Evolutionary conservation across 257 asterid genomes (phyloP), one percentile per base, ranked within the genome.

Genomic region (Fraxinus americana): DNA sequence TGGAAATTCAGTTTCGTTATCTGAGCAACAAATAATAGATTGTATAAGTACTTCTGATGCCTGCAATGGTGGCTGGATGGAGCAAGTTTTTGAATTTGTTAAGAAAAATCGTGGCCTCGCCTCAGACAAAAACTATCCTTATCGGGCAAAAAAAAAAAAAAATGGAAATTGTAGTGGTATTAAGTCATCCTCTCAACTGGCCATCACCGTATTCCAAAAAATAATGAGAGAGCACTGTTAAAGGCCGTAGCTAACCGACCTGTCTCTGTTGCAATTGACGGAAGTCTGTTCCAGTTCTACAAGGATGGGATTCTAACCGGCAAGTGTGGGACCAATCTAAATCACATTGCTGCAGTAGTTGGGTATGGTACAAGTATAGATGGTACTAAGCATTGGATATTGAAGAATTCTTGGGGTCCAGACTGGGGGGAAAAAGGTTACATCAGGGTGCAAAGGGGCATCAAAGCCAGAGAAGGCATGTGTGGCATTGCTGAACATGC

Each of bases 361-460:
- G 84, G 84, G n/a, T 81, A 85, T 11, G 86, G 91, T 3, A 45
- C 10, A 36, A 50, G 36, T 74, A 54, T 30, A 73, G 43, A 59
- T 7, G 86, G 86, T 16, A 79, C 67, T 5, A 85, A 85, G 48
- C 83, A 71, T 77, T 85, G 86, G 91, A 9, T 81, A 11, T 41
- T 87, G 6, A 87, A 85, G 82, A 87, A 87, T 19, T 86, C 86
- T 1, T 86, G 89, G 87, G 87, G 85, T 6, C 11, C 52, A 5
- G 13, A 8, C 10, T 78, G 85, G 87, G 87, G 86, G 10, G 84
- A 86, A 73, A 6, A 67, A 0, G 87, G 84, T 11, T 81, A 79
- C 25, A 12, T 76, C 1, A 81, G 80, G 77, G 2, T 87, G 83
- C 57, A 81, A 75, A 85, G 88, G 75, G 78, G 43, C 23, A 19